Conservation (phyloP, 2,329 filamentous ascomycete species). For the Ploettnerulaceae sp. region DNA sequence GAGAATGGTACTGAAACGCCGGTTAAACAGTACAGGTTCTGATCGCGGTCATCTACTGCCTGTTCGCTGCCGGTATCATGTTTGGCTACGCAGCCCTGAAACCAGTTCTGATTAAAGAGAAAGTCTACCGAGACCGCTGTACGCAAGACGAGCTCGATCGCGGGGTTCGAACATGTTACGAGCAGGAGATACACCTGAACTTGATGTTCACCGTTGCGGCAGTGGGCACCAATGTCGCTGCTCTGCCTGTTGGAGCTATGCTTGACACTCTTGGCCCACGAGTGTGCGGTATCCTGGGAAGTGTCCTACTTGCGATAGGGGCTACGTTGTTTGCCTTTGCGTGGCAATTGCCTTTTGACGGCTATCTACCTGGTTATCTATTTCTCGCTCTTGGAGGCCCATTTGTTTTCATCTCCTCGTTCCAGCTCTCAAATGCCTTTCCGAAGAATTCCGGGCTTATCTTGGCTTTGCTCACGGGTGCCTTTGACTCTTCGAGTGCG, state of each 20-base stretch:
- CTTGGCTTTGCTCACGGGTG: conserved; percentile 71
- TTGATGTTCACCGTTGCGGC: conserved; percentile 91
- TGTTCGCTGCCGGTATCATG: conserved; percentile 72
- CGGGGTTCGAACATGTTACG: conserved; percentile 49
- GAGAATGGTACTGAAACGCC: conserved; percentile 9
- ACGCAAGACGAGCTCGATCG: conserved; percentile 45
- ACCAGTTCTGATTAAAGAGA: conserved; percentile 68
- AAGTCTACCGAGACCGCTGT: conserved; percentile 65
- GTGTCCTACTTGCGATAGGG: conserved; percentile 63
- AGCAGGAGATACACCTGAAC: conserved; percentile 66
- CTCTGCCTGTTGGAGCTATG: conserved; percentile 78
- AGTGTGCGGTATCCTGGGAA: conserved; percentile 67
- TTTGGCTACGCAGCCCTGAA: conserved; percentile 86
- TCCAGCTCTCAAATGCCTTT: conserved; percentile 81
- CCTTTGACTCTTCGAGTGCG: conserved; percentile 78
- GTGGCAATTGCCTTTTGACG: conserved; percentile 63
- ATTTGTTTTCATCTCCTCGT: conserved; percentile 77
- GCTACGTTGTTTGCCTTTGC: conserved; percentile 68
- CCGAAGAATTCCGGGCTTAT: conserved; percentile 73
- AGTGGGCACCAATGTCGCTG: conserved; percentile 81
- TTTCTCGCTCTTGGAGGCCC: conserved; percentile 74
- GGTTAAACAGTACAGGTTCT: conserved; percentile 57
- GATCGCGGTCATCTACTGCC: conserved; percentile 65
- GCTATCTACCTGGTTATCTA: conserved; percentile 67
- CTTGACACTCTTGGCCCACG: conserved; percentile 79